These are phyloP conservation scores for Wickerhamia fluorescens DNA, from an alignment of 805 yeast genomes.

Conservation along the genomic window DNA sequence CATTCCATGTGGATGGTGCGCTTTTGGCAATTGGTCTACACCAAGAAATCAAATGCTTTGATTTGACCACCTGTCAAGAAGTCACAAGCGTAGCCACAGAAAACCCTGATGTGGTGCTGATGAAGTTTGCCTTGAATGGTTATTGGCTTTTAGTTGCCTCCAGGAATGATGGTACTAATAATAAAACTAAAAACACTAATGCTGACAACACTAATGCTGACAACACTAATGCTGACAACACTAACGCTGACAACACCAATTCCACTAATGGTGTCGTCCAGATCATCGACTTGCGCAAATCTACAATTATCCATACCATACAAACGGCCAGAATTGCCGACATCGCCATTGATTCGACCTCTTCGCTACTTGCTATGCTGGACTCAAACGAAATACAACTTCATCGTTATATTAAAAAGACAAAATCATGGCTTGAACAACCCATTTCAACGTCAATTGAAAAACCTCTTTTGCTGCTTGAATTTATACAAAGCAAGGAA, in stretches of 20 bases:
- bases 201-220: no score
- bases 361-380: constrained; percentile 21
- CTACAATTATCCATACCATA: constrained; percentile 17
- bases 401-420: constrained; percentile 34
- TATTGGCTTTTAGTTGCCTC: constrained; percentile 45
- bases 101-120: constrained; percentile 18
- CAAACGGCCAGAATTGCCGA: constrained; percentile 14
- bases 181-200: no score
- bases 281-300: constrained; percentile 46
- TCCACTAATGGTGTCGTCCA: constrained; percentile 21
- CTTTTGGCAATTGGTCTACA: constrained; percentile 34
- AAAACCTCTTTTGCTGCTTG: no score
- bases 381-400: constrained; percentile 15
- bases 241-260: no score
- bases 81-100: constrained; percentile 26
- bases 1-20: constrained; percentile 44
- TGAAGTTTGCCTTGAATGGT: constrained; percentile 57
- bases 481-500: no score
- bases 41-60: constrained; percentile 30
- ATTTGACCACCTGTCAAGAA: constrained; percentile 29
- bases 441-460: no score
- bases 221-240: no score
- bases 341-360: constrained; percentile 30
- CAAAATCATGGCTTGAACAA: constrained; percentile 27
- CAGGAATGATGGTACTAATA: constrained; percentile 13